These are phyloP conservation scores for Aspergillus bertholletiae DNA, from an alignment of 495 filamentous ascomycete species.

Conservation along the genomic window DNA sequence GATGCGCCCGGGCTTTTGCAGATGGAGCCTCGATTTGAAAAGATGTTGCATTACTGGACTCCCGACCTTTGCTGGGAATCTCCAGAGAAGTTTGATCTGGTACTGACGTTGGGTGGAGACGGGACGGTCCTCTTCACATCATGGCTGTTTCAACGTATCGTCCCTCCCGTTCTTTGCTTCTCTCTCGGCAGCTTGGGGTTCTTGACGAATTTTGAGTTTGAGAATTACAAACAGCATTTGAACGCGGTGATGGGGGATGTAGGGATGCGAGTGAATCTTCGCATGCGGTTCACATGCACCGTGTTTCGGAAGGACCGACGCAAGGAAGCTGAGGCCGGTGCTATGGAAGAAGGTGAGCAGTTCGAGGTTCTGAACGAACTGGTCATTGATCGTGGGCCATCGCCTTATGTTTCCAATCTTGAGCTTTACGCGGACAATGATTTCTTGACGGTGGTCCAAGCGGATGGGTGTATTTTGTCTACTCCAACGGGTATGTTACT, in stretches of 20 bases:
- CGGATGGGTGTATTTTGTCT: conserved; percentile 95
- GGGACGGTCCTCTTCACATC: conserved; percentile 90
- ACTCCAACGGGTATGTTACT: conserved; percentile 72
- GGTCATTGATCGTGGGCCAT: conserved; percentile 94
- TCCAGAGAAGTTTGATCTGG: conserved; percentile 89
- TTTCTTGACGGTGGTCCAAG: conserved; percentile 89
- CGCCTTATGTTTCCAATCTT: conserved; percentile 92
- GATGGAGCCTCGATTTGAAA: conserved; percentile 64
- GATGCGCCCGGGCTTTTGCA: conserved; percentile 68
- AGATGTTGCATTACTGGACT: conserved; percentile 90
- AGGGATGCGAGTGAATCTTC: conserved; percentile 91
- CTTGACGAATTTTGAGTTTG: conserved; percentile 88
- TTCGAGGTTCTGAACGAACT: conserved; percentile 97
- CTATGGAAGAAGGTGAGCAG: conserved; percentile 73
- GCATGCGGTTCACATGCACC: conserved; percentile 97
- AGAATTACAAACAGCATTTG: conserved; percentile 74
- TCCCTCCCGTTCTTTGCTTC: conserved; percentile 87
- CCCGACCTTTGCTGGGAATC: conserved; percentile 87
- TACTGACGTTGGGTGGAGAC: conserved; percentile 88
- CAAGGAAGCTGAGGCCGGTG: conserved; percentile 40
- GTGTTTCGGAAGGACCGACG: conserved; percentile 64
- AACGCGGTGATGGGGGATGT: conserved; percentile 83
- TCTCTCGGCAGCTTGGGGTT: conserved; percentile 87
- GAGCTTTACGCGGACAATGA: conserved; percentile 93
- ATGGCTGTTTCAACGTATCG: conserved; percentile 91